Evolutionary conservation across 495 filamentous ascomycete species (phyloP).

Genomic region (Immersiella caudata): DNA sequence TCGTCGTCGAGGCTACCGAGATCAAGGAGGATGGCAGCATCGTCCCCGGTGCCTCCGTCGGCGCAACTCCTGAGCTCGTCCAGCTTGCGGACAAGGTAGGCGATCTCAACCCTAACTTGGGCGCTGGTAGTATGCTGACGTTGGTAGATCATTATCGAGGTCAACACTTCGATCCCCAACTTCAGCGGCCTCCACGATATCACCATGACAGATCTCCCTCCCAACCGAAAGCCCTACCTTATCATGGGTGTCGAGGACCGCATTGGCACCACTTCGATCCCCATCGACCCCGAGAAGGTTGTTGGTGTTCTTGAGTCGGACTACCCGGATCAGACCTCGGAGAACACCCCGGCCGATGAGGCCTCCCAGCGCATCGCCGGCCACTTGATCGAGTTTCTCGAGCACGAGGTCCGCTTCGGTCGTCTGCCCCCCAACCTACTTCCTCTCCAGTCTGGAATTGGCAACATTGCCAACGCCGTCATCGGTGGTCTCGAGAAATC

Average conservation of each 20-base stretch:
- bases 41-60: constrained; percentile 84
- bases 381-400: constrained; percentile 84
- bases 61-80: constrained; percentile 82
- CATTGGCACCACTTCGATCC: constrained; percentile 81
- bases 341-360: constrained; percentile 76
- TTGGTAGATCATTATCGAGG: constrained; percentile 77
- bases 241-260: constrained; percentile 79
- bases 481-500: constrained; percentile 81
- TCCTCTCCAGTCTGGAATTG: constrained; percentile 86
- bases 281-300: constrained; percentile 86
- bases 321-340: constrained; percentile 79
- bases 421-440: constrained; percentile 78
- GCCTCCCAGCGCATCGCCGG: constrained; percentile 70
- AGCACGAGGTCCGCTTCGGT: constrained; percentile 75
- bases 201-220: constrained; percentile 81
- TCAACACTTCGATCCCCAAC: constrained; percentile 83
- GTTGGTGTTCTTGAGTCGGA: constrained; percentile 84
- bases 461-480: constrained; percentile 94
- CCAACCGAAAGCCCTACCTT: constrained; percentile 80
- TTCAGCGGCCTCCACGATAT: constrained; percentile 93
- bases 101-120: neutral
- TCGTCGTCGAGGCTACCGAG: constrained; percentile 82
- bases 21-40: constrained; percentile 94
- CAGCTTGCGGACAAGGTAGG: constrained; percentile 82
- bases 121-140: constrained; percentile 11